Base-by-base conservation (phyloP, 2,329 filamentous ascomycete species). In the Botrytis byssoidea region DNA sequence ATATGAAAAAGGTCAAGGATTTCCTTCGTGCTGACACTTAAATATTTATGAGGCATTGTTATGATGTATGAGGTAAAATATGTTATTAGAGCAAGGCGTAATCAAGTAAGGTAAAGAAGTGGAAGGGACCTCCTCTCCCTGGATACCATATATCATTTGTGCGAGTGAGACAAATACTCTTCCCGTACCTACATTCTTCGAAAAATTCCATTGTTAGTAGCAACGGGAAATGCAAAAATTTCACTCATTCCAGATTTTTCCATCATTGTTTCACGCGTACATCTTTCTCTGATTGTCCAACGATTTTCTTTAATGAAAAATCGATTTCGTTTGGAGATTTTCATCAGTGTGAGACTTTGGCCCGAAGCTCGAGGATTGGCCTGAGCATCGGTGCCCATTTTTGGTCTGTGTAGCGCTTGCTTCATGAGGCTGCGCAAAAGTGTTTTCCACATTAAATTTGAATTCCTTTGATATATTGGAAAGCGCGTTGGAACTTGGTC, bases 391-490 rank as follows among this genome's bases (percentile, higher is more conserved):
- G 44, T 51, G 2, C 64, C 64, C 32, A 67, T 37, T 40, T 51
- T 35, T 51, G 64, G 22, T 67, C 46, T 67, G 16, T 55, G 25
- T 68, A 40, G 46, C 46, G 35, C 65, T 55, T 51, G 46, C 65
- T 55, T 67, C 8, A 37, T 37, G 44, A 29, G 32, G 64, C 44
- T 37, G 46, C 25, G n/a, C 44, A 51, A 25, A 68, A 68, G 29
- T 32, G 4, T 5, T 55, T 29, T 29, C 46, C 48, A 68, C 25
- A 57, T 68, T 68, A 42, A 48, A 57, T 68, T 68, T 40, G 16
- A 68, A 57, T 57, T 68, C 46, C 65, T 68, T 22, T 12, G 35
- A 22, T 35, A 55, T 55, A 55, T 68, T 68, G 65, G 25, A 46
- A 68, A 55, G 65, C 44, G 16, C 65, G 22, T 32, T 55, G 14